phyloP scores from a whole-genome alignment of 129 eudicot species.

The Dittrichia graveolens region DNA sequence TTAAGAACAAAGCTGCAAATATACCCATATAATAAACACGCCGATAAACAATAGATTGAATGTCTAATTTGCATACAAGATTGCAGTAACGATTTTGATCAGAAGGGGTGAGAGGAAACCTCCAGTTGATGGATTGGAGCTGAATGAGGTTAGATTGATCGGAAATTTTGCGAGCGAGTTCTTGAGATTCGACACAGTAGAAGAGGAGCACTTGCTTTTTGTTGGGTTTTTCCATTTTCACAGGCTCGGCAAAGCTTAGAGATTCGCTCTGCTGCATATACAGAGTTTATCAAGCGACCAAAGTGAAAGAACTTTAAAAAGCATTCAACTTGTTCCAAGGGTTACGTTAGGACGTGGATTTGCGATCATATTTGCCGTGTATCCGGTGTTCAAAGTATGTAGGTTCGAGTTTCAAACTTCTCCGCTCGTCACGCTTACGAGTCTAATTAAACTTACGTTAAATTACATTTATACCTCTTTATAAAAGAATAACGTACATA shows the following conservation, averaged over 20 bases:
- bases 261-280: not conserved
- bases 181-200: slow-evolving; percentile 76
- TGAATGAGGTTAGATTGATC: slow-evolving; percentile 75
- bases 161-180: slow-evolving; percentile 81
- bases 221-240: slow-evolving; percentile 63
- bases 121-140: slow-evolving; percentile 93
- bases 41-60: not conserved
- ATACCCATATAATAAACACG: not conserved
- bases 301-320: no score
- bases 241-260: not conserved
- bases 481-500: no score
- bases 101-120: slow-evolving; percentile 38
- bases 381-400: no score
- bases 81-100: not conserved
- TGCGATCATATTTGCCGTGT: no score
- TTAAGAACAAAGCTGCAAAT: not conserved
- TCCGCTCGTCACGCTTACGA: no score
- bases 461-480: no score
- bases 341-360: no score
- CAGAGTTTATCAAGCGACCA: no score
- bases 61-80: slow-evolving; percentile 1
- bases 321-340: no score
- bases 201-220: slow-evolving; percentile 79
- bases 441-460: no score
- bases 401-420: no score